Percentiles rank a stretch among this genome's conserved stretches.
Evolutionary conservation across 345 rosid genomes (phyloP).

Genomic region (Euphorbia lathyris): DNA sequence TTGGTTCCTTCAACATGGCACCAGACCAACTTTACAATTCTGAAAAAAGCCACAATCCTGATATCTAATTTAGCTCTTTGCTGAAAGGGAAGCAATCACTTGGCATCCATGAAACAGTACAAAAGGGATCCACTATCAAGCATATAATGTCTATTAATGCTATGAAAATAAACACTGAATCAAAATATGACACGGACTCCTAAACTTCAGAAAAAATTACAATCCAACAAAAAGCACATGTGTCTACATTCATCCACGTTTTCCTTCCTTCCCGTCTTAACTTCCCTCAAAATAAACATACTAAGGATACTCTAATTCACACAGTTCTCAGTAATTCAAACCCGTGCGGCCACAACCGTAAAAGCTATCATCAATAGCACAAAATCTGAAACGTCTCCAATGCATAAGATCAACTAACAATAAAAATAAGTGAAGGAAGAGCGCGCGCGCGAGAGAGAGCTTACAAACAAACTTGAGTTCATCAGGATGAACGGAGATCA

Average conservation of each 20-base stretch:
- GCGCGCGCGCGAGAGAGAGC: constrained; percentile 22
- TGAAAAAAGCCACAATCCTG: not conserved
- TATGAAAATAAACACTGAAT: not conserved
- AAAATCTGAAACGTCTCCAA: not conserved
- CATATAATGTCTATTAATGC: not conserved
- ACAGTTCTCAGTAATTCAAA: not conserved
- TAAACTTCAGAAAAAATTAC: too few species aligned
- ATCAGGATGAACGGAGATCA: constrained; percentile 90
- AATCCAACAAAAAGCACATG: too few species aligned
- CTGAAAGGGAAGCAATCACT: not conserved
- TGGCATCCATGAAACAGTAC: not conserved
- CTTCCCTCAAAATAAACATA: too few species aligned
- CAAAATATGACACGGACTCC: not conserved
- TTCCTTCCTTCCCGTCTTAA: too few species aligned
- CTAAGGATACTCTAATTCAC: not conserved
- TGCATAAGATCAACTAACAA: not conserved
- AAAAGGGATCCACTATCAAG: not conserved
- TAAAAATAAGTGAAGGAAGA: not conserved
- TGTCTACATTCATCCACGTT: too few species aligned
- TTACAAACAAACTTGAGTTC: constrained; percentile 84
- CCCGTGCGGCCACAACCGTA: not conserved
- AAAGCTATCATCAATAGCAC: not conserved
- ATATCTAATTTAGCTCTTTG: not conserved
- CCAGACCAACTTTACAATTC: not conserved
- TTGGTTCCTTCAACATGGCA: not conserved